Evolutionary conservation across 2,329 filamentous ascomycete species (phyloP).

Genomic region (Sporothrix protearum): DNA sequence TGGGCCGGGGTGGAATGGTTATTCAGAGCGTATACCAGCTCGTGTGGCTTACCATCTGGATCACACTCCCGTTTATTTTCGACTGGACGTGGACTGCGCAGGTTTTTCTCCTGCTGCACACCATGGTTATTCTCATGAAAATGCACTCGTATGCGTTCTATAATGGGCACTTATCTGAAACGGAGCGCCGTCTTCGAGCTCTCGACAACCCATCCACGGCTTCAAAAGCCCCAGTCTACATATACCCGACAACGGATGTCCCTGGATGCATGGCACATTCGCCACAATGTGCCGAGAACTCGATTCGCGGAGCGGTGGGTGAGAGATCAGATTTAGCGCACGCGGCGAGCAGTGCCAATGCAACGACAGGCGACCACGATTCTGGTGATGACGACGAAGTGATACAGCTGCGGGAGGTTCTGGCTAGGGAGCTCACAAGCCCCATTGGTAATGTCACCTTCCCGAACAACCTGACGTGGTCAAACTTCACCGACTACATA

Average conservation of each 20-base stretch:
- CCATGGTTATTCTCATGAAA: constrained; percentile 93
- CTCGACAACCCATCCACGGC: constrained; percentile 74
- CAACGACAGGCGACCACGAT: neutral
- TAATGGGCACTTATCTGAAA: constrained; percentile 90
- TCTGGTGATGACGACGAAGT: constrained; percentile 48
- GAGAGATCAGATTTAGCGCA: too few species aligned
- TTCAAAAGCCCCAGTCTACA: constrained; percentile 66
- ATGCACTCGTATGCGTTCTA: constrained; percentile 99
- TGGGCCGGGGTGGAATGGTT: constrained; percentile 77
- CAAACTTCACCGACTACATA: constrained; percentile 82
- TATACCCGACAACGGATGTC: constrained; percentile 65
- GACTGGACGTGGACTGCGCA: constrained; percentile 97
- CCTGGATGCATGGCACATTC: constrained; percentile 42
- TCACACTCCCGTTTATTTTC: constrained; percentile 76
- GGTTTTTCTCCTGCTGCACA: constrained; percentile 89
- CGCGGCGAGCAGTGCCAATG: neutral
- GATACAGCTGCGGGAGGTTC: constrained; percentile 71
- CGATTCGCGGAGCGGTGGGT: neutral
- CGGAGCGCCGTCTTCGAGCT: constrained; percentile 71
- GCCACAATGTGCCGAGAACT: constrained; percentile 32
- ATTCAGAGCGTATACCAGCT: constrained; percentile 80
- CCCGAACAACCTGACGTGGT: constrained; percentile 77
- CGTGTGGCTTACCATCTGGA: constrained; percentile 77
- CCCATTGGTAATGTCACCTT: constrained; percentile 87
- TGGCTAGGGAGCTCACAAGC: constrained; percentile 87